Conservation (phyloP, 2,329 filamentous ascomycete genomes). For the Zopfia rhizophila region DNA sequence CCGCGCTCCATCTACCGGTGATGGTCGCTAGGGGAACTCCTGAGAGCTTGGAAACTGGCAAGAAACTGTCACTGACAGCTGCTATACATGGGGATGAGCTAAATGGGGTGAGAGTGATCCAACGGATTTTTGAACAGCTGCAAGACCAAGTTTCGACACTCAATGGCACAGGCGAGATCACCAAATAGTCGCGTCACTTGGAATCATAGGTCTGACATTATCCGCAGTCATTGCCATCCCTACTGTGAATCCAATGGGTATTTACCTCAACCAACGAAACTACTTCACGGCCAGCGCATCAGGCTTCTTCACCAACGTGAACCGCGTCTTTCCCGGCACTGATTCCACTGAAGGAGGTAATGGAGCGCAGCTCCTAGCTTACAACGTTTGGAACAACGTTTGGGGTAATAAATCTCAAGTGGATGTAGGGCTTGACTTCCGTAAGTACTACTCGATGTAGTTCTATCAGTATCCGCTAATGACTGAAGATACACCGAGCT, state of each 20-base stretch:
- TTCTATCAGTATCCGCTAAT: constrained; percentile 13
- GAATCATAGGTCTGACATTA: neutral
- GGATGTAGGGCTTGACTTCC: constrained; percentile 51
- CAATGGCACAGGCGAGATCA: constrained; percentile 47
- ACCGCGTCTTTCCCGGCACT: constrained; percentile 46
- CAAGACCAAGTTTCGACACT: constrained; percentile 40
- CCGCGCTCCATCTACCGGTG: constrained; percentile 49
- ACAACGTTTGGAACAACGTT: constrained; percentile 52
- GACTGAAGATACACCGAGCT: constrained; percentile 47
- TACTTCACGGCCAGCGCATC: constrained; percentile 46
- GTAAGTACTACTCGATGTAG: constrained; percentile 20
- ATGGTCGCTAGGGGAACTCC: constrained; percentile 51
- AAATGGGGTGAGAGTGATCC: constrained; percentile 50
- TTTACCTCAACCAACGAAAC: constrained; percentile 53
- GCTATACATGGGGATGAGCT: constrained; percentile 54
- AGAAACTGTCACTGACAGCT: constrained; percentile 50
- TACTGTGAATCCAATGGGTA: constrained; percentile 52
- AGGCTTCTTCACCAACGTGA: constrained; percentile 47
- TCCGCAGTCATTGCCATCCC: constrained; percentile 50
- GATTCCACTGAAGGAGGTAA: constrained; percentile 37
- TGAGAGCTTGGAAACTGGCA: constrained; percentile 47
- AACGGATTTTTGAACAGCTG: constrained; percentile 47
- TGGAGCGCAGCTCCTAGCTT: constrained; percentile 39
- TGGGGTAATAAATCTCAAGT: constrained; percentile 52
- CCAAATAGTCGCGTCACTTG: neutral